Evolutionary conservation across 495 filamentous ascomycete genomes (phyloP), one percentile per base, ranked within the genome.

Genomic region (Aspergillus nidulans): DNA sequence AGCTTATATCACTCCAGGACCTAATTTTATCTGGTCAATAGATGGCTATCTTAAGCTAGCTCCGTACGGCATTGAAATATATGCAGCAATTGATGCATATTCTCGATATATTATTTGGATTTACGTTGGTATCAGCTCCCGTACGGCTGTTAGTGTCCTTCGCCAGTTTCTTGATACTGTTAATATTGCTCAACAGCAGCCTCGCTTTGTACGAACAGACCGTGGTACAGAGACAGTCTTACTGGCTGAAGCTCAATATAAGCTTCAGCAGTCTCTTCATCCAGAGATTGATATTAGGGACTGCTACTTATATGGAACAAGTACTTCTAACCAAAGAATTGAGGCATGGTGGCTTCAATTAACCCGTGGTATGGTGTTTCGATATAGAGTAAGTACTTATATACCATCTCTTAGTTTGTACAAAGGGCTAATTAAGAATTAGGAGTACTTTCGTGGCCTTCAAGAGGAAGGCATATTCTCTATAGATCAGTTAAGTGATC

Each of bases 101-200:
- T 61, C 60, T 25, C 45, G 63, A 25, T 63, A 61, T 47, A 59
- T 65, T n/a, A n/a, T n/a, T n/a, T n/a, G n/a, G n/a, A n/a, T n/a
- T n/a, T n/a, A n/a, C n/a, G n/a, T n/a, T n/a, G n/a, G n/a, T n/a
- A n/a, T n/a, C n/a, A n/a, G n/a, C n/a, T n/a, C n/a, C n/a, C n/a
- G n/a, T n/a, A n/a, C n/a, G n/a, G n/a, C n/a, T n/a, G n/a, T n/a
- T n/a, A n/a, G 56, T 34, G 56, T 65, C 15, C 49, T 60, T 13
- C 61, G 51, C 10, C 54, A 63, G 20, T 62, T 60, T 39, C 42
- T 63, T 2, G 53, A 64, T 19, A 53, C 56, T 5, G 28, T 64
- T 36, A 23, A 56, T 9, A 21, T 44, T 15, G 36, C 30, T 19
- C n/a, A 43, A 7, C 48, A 36, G 10, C 54, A 54, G 39, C 58